Conservation (phyloP, 345 rosid species). For the Jatropha curcas region DNA sequence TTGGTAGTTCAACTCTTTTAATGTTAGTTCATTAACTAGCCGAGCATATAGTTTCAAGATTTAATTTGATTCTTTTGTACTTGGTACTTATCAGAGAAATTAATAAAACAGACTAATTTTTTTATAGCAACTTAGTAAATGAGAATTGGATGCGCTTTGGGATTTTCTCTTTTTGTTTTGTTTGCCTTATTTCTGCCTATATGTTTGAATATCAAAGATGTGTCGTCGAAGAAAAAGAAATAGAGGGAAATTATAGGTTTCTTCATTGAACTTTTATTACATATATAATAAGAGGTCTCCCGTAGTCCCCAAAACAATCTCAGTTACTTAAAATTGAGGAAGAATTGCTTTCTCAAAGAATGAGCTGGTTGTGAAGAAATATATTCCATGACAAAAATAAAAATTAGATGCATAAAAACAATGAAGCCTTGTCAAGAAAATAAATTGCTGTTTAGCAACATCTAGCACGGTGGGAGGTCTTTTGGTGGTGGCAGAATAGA, state of each 20-base stretch:
- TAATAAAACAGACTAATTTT: neutral
- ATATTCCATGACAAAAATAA: neutral
- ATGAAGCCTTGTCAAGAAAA: too few relatives aligned
- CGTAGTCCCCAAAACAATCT: neutral
- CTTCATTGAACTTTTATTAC: slow-evolving; percentile 10
- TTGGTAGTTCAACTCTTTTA: neutral
- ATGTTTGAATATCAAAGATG: too few relatives aligned
- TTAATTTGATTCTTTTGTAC: neutral
- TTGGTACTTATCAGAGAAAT: neutral
- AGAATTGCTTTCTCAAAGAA: neutral
- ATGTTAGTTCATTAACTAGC: neutral
- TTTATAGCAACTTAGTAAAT: neutral
- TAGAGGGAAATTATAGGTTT: neutral
- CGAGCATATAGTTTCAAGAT: neutral
- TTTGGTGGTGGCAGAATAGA: slow-evolving; percentile 7
- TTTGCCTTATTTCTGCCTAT: neutral
- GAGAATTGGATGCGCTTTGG: too few relatives aligned
- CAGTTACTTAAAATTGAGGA: neutral
- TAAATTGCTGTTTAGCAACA: neutral
- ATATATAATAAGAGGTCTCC: neutral
- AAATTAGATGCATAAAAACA: neutral
- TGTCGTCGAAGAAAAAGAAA: neutral
- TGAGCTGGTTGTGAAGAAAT: neutral
- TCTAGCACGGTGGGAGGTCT: slow-evolving; percentile 18
- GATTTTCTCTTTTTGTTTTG: neutral